Base-by-base conservation (phyloP, 2,329 filamentous ascomycete species). In the Pseudohalonectria lignicola region DNA sequence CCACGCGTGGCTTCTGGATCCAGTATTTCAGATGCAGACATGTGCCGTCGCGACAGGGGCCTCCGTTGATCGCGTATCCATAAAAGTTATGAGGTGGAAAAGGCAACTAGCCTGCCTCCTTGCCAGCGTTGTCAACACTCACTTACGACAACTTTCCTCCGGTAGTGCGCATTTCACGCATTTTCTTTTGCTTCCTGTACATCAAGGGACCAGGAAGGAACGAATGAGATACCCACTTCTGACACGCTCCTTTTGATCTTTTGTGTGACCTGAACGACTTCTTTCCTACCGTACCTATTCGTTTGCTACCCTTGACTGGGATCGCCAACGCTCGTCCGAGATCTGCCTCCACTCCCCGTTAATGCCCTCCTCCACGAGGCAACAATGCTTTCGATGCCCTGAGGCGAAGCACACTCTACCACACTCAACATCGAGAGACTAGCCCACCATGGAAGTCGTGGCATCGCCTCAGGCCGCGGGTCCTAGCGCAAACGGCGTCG, bases 381-480 rank as follows among this genome's bases (percentile, higher is more conserved):
- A n/a, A n/a, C n/a, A n/a, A 31, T 31, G 13, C 30, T n/a, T 7
- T 31, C 30, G 30, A 15, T 18, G 7, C 30, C 30, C 7, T 26
- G 23, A 26, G 23, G 8, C 8, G 20, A 34, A 34, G 5, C 33
- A 21, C 13, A n/a, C 15, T 12, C 17, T 23, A 23, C 33, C 18
- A 35, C 17, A 15, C 18, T 7, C 23, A 12, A 26, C 7, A 26
- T 12, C 8, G 8, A 26, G 7, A 26, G 23, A 7, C 26, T 35
- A 19, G 32, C 33, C 40, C 53, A 61, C 43, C 53, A 76, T 76
- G 72, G 72, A 76, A 45, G 49, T 55, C 58, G 65, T 71, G 46
- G 63, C 63, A 39, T 62, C 69, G 41, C 56, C 67, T 41, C 53
- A 63, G 49, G 53, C 56, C 45, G 59, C 62, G 51, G 59, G 57